These are phyloP conservation scores for Suillus fuscotomentosus DNA, from an alignment of 768 basidiomycete species.

Conservation along the genomic window DNA sequence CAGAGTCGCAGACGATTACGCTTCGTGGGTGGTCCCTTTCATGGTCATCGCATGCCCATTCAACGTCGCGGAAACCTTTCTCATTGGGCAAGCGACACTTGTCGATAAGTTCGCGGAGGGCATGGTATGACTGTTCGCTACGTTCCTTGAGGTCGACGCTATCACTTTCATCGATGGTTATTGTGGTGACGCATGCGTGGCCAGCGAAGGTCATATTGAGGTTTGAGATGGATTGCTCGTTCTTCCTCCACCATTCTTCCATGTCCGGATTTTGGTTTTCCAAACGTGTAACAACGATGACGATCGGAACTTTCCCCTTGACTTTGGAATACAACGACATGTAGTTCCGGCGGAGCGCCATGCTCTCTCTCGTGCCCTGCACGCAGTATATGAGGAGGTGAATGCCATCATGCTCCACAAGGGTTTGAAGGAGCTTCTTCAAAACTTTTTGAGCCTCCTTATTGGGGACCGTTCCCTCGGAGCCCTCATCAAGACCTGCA, in stretches of 20 bases:
- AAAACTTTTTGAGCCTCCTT: slow-evolving; percentile 7
- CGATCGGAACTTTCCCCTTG: slow-evolving; percentile 14
- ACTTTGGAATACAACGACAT: slow-evolving; percentile 9
- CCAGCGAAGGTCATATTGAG: slow-evolving; percentile 1
- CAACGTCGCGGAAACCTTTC: background rate
- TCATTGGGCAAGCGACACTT: background rate
- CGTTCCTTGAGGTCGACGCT: background rate
- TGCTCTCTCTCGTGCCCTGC: slow-evolving; percentile 18
- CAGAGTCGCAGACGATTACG: slow-evolving; percentile 9
- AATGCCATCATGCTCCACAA: slow-evolving; percentile 9
- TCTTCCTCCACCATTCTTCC: slow-evolving; percentile 23
- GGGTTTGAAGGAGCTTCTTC: slow-evolving; percentile 8
- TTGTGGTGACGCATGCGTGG: slow-evolving; percentile 18
- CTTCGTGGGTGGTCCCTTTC: background rate
- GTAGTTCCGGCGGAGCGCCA: slow-evolving; percentile 17
- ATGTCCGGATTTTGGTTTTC: slow-evolving; percentile 19
- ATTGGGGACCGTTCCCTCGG: slow-evolving; percentile 5
- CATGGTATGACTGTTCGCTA: slow-evolving; percentile 7
- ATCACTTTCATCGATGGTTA: background rate
- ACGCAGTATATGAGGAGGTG: slow-evolving; percentile 24
- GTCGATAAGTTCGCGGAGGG: slow-evolving; percentile 5
- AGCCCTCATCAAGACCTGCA: slow-evolving; percentile 13
- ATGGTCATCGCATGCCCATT: background rate
- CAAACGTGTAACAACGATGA: slow-evolving; percentile 17
- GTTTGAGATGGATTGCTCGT: slow-evolving; percentile 8